Conservation (phyloP, 23 red algal species). For the Gracilariopsis chorda region DNA sequence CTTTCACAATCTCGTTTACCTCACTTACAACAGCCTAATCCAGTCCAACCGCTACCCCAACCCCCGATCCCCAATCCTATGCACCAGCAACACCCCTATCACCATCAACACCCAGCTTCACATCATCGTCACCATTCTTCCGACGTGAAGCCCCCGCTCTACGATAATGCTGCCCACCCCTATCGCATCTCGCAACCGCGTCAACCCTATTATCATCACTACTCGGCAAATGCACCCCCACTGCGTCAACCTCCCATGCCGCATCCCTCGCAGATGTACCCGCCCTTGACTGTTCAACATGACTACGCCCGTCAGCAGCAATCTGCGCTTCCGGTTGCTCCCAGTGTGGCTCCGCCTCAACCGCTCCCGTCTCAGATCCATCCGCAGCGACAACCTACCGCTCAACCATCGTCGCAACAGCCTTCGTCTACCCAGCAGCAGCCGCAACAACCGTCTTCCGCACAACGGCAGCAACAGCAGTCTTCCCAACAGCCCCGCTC, state of each 20-base stretch:
- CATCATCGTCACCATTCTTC: constrained; percentile 3
- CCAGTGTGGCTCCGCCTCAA: background rate
- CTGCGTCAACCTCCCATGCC: background rate
- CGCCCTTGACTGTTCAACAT: background rate
- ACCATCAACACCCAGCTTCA: background rate
- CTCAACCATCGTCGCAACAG: background rate
- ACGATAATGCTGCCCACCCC: background rate
- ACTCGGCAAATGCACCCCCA: background rate
- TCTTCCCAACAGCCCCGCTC: background rate
- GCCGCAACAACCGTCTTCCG: background rate
- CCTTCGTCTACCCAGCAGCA: background rate
- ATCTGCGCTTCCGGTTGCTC: background rate
- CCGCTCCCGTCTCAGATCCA: background rate
- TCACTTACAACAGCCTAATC: constrained; percentile 25
- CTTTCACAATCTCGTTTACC: constrained; percentile 31
- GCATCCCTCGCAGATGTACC: background rate
- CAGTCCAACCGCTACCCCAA: background rate
- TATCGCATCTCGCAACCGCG: background rate
- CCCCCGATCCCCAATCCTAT: background rate
- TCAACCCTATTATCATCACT: background rate
- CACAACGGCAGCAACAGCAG: background rate
- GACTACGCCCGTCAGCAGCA: background rate
- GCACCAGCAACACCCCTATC: background rate
- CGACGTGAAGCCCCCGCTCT: background rate
- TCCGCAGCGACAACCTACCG: background rate